Percentiles rank a stretch among this genome's conserved stretches.
These are phyloP conservation scores for Globisporangium splendens DNA, from an alignment of 352 stramenopile genomes.

Conservation along the genomic window DNA sequence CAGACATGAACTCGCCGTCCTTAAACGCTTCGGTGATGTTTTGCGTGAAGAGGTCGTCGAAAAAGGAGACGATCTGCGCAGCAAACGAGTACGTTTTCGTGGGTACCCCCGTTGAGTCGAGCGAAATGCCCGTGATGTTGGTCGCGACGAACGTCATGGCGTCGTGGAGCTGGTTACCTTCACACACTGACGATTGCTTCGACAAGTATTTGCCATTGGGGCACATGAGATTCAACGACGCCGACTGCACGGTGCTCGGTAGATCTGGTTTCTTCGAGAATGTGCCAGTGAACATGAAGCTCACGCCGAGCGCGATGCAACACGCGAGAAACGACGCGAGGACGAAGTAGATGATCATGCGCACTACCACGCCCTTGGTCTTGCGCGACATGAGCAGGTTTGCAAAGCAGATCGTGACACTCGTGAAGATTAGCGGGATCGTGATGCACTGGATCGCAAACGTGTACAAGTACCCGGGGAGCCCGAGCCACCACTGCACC, in stretches of 20 bases:
- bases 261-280: conserved; percentile 21
- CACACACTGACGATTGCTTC: conserved; percentile 16
- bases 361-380: conserved; percentile 37
- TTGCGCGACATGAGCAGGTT: conserved; percentile 57
- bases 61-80: conserved; percentile 52
- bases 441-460: conserved; percentile 45
- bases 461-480: conserved; percentile 33
- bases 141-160: conserved; percentile 28
- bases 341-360: conserved; percentile 45
- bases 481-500: conserved; percentile 36
- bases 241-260: conserved; percentile 15
- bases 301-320: conserved; percentile 30
- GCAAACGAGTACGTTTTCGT: conserved; percentile 32
- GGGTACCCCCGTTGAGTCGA: conserved; percentile 26
- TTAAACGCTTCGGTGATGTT: conserved; percentile 60
- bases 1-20: conserved; percentile 34
- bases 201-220: conserved; percentile 50
- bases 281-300: conserved; percentile 25
- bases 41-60: conserved; percentile 43
- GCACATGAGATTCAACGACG: conserved; percentile 43
- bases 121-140: conserved; percentile 50
- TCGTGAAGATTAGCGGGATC: conserved; percentile 71
- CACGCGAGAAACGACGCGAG: conserved; percentile 36
- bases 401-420: conserved; percentile 51
- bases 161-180: conserved; percentile 23